These are phyloP conservation scores for Salicornia ramosissima DNA, from an alignment of 148 eudicot species.

Conservation along the genomic window DNA sequence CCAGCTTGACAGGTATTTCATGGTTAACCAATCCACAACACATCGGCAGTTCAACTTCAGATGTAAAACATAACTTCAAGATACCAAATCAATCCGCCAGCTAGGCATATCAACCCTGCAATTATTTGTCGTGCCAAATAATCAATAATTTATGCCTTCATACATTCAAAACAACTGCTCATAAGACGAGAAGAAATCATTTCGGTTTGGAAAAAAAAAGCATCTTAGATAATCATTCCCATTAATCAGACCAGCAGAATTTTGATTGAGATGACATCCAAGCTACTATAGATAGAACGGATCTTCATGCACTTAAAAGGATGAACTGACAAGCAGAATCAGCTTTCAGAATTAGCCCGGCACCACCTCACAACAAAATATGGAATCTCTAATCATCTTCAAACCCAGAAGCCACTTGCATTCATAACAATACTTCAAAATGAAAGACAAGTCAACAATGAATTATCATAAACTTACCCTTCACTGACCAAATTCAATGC, in stretches of 20 bases:
- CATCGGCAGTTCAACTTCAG: slow-evolving; percentile 88
- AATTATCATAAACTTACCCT: slow-evolving; percentile 60
- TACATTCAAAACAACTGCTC: slow-evolving; percentile 29
- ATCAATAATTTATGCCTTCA: slow-evolving; percentile 57
- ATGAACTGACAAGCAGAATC: slow-evolving; percentile 4
- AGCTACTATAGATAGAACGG: not conserved
- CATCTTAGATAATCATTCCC: slow-evolving; percentile 10
- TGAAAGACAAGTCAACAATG: not conserved
- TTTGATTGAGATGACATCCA: slow-evolving; percentile 9
- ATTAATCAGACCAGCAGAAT: slow-evolving; percentile 1
- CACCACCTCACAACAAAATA: slow-evolving; percentile 6
- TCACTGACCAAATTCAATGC: slow-evolving; percentile 82
- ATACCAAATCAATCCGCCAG: slow-evolving; percentile 98
- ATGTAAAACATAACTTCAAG: slow-evolving; percentile 81
- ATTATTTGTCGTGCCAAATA: slow-evolving; percentile 82
- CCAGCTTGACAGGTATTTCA: slow-evolving; percentile 46
- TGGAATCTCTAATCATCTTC: not conserved
- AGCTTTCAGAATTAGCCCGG: slow-evolving; percentile 4
- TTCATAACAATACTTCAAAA: not conserved
- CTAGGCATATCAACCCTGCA: slow-evolving; percentile 99
- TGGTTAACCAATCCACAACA: slow-evolving; percentile 72
- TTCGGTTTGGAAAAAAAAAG: not conserved
- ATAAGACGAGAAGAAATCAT: slow-evolving; percentile 25
- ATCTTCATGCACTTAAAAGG: slow-evolving; percentile 9
- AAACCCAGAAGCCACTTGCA: not conserved